Evolutionary conservation across 495 filamentous ascomycete species (phyloP), one percentile per base, ranked within the genome.

Genomic region (Baudoinia panamericana): DNA sequence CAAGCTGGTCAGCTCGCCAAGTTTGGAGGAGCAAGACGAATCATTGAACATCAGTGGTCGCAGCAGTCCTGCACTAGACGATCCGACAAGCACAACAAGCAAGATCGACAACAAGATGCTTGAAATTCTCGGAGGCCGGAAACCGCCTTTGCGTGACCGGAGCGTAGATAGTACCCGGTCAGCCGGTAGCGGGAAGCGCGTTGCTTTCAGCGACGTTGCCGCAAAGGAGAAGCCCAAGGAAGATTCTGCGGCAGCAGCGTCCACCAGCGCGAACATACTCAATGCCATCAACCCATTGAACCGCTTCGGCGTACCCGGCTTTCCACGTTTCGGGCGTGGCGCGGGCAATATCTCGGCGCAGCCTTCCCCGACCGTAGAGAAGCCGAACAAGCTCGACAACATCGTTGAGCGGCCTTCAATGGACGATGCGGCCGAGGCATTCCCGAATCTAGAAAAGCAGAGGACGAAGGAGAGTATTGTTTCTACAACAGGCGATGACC

Each of bases 211-310:
- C 32, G 11, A 36, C 28, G 27, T 9, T 13, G 43, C 44, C 12
- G 39, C 37, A 11, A 18, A 36, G 16, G 33, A 33, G 32, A 44
- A 30, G 24, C n/a, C 18, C 2, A 41, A 46, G 12, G 42, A 30
- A 13, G 45, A 38, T 10, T n/a, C 39, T 1, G 15, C 52, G 24
- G 22, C 39, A 8, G 13, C 62, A 19, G 39, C 41, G 39, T 16
- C 49, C 60, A 21, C 31, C 48, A 11, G 45, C 53, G 12, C 92
- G 72, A 73, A 81, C n/a, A 84, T 73, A 48, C 71, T 93, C 23
- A 79, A 83, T 16, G 90, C 71, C 52, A 76, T 80, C 2, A 63
- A 93, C 10, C 86, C 86, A 0, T 73, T 95, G 48, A 84, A 78
- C 30, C 71, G 84, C 34, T 72, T 93, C 54, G 67, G 7, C 71